Evolutionary conservation across 495 filamentous ascomycete species (phyloP), one percentile per base, ranked within the genome.

Genomic region (Tuber brumale): DNA sequence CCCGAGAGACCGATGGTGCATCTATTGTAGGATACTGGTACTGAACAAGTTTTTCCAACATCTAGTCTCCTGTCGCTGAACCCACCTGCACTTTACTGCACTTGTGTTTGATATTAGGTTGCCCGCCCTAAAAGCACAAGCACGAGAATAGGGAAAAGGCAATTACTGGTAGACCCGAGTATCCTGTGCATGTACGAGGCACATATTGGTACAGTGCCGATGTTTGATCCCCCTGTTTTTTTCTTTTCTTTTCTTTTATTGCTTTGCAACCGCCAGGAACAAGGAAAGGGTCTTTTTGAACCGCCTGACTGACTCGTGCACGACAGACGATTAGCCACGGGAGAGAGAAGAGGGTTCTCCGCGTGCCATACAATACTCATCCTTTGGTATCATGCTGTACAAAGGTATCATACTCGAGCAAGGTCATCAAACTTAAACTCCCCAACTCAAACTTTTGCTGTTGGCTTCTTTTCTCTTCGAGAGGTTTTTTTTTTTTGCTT

Each of bases 341-440:
- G 27, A 66, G n/a, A 66, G 12, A 31, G 51, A 57, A n/a, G 21
- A n/a, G 27, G 14, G 48, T 8, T 8, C 23, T 27, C 48, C 8
- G 0, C 23, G n/a, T 57, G 23, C 23, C 48, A 57, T 57, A 66
- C n/a, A 61, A 66, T 66, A 66, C 57, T 66, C 14, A 66, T 35
- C 57, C 27, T 8, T 7, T 27, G 27, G 31, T 35, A 19, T 66
- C n/a, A n/a, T 61, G 16, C 57, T 66, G 8, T 66, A 27, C 14
- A 19, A 12, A 61, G 4, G 51, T n/a, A 10, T 42, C 41, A 42
- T 42, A 31, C 48, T 23, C 23, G 48, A 51, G 48, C 48, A 51
- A 31, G 27, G 51, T 61, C 51, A 61, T 61, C 51, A 61, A 66
- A 19, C 57, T 66, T 66, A 8, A 66, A 66, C 57, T 61, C 57